Evolutionary conservation across 495 filamentous ascomycete genomes (phyloP).

Genomic region (Lasiosphaeris hirsuta): DNA sequence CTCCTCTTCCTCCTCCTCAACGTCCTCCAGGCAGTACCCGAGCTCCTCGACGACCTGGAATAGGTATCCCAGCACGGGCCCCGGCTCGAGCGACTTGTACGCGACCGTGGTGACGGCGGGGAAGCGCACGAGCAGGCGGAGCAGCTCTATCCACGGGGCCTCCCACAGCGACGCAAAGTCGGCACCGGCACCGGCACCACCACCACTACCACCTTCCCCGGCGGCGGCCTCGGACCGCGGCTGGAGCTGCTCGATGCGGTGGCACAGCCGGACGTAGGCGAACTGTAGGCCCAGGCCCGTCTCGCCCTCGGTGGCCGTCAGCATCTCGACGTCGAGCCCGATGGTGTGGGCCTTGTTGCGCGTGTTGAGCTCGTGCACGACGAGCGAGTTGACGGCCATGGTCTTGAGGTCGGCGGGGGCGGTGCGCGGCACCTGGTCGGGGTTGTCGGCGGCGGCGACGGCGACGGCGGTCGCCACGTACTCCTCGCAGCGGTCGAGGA

Average conservation of each 20-base stretch:
- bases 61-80: not conserved
- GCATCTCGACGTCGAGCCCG: not conserved
- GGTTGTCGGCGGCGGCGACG: not conserved
- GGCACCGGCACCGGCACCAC: too few species aligned
- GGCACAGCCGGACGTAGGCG: not conserved
- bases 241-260: not conserved
- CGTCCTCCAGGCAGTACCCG: slow-evolving; percentile 5
- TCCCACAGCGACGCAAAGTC: slow-evolving; percentile 8
- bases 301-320: slow-evolving; percentile 3
- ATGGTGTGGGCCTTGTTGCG: slow-evolving; percentile 1
- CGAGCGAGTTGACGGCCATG: slow-evolving; percentile 1
- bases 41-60: slow-evolving; percentile 6
- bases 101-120: not conserved
- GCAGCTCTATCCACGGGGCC: slow-evolving; percentile 2
- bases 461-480: not conserved
- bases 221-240: too few species aligned
- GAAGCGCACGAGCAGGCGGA: not conserved
- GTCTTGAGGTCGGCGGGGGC: not conserved
- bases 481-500: not conserved
- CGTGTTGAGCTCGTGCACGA: slow-evolving; percentile 4
- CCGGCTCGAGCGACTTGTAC: slow-evolving; percentile 6
- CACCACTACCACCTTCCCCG: too few species aligned
- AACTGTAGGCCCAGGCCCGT: slow-evolving; percentile 4
- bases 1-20: not conserved
- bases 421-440: not conserved